These are phyloP conservation scores for Hymenoscyphus repandus DNA, from an alignment of 2,329 filamentous ascomycete genomes.

Conservation along the genomic window DNA sequence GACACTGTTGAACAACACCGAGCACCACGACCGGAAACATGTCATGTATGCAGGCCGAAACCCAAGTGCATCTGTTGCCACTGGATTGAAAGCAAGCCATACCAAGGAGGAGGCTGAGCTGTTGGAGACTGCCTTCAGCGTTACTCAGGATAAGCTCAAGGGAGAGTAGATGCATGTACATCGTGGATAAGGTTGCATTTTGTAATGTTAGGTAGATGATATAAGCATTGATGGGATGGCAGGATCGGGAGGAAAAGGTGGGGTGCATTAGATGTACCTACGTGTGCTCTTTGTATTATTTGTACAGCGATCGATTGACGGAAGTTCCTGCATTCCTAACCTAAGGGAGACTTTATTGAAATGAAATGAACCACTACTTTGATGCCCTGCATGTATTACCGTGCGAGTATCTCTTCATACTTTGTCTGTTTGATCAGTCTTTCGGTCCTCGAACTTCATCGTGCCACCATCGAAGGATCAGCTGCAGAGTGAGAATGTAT, in stretches of 20 bases:
- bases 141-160: constrained; percentile 65
- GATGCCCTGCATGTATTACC: too few species aligned
- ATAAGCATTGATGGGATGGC: background rate
- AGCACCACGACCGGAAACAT: constrained; percentile 89
- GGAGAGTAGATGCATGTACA: constrained; percentile 35
- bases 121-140: constrained; percentile 58
- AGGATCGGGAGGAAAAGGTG: background rate
- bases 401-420: too few species aligned
- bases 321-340: too few species aligned
- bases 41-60: constrained; percentile 95
- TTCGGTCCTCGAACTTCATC: too few species aligned
- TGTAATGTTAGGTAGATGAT: background rate
- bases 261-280: background rate
- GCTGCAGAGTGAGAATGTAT: too few species aligned
- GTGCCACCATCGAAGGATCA: too few species aligned
- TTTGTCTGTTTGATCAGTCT: too few species aligned
- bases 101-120: constrained; percentile 89
- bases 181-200: background rate
- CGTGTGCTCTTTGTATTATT: background rate
- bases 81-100: constrained; percentile 83
- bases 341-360: too few species aligned
- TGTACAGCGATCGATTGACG: background rate
- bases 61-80: constrained; percentile 89
- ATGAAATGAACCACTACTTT: too few species aligned
- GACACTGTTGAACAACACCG: constrained; percentile 87